Base-by-base conservation (phyloP, 148 eudicot genomes). In the Rhododendron kiyosumense region DNA sequence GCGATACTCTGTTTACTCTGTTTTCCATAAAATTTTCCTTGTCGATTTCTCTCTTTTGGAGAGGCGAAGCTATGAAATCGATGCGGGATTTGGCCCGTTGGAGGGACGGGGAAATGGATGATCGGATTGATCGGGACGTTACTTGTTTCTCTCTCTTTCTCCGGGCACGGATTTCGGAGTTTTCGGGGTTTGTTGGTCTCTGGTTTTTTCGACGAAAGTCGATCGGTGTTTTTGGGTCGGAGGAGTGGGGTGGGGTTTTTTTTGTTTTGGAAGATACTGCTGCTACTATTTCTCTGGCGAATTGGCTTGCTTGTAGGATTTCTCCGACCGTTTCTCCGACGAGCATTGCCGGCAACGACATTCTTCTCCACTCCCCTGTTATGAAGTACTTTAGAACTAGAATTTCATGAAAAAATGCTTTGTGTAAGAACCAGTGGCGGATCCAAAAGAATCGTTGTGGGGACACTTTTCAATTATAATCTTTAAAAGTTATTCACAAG, bases 311-410 rank as follows among this genome's bases (percentile, higher is more conserved):
- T 83, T 93, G 93, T 0, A 95, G 86, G 8, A 97, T 95, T 88
- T 97, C 98, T 30, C 92, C 92, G 3, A 97, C 92, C 45, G 99
- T 97, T 88, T 94, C 99, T 83, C 93, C 94, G 12, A 95, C 86
- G 2, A 97, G 87, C 99, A 97, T 97, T 46, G 99, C 94, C 61
- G 96, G 92, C 75, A 97, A 88, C 2, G 99, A 97, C 98, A 94
- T 95, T 89, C 91, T 83, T 46, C 93, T 90, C 99, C 99, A 97
- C 24, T 97, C 99, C 71, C 92, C 96, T 93, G 90, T 7, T 46
- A 15, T 18, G 22, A 57, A 2, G 10, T 36, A 38, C 18, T 75
- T 54, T 54, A 49, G 54, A 75, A 34, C 36, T 41, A 75, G 24
- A 14, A 2, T 36, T 73, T 15, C 2, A 73, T 18, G 15, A 30